A percentile compares a stretch with the other conserved stretches of the same genome.
Evolutionary conservation across 345 rosid species (phyloP).

Genomic region (Xanthoceras sorbifolium): DNA sequence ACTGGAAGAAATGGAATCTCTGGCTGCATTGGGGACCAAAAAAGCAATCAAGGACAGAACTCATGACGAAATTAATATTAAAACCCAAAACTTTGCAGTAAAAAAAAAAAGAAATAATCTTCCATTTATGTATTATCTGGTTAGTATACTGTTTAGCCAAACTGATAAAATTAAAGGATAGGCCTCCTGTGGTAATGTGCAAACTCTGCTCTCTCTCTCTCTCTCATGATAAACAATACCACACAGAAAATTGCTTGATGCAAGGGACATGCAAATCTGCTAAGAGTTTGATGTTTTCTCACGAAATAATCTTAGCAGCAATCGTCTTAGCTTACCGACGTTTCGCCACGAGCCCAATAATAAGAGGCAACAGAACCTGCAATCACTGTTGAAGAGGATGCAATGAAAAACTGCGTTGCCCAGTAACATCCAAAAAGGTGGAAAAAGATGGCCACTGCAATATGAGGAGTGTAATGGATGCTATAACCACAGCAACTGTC

Average conservation of each 20-base stretch:
- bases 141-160: not conserved
- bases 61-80: not conserved
- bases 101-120: not conserved
- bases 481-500: constrained; percentile 91
- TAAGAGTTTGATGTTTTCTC: not conserved
- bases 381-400: constrained; percentile 82
- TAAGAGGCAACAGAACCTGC: constrained; percentile 96
- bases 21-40: constrained; percentile 55
- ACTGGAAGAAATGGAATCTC: constrained; percentile 96
- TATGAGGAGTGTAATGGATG: constrained; percentile 90
- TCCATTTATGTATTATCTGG: not conserved
- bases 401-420: constrained; percentile 92
- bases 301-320: not conserved
- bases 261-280: not conserved
- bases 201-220: too few species aligned
- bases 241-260: too few species aligned
- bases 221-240: not conserved
- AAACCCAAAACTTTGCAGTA: not conserved
- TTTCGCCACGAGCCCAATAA: constrained; percentile 93
- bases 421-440: constrained; percentile 95
- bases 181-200: too few species aligned
- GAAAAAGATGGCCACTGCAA: constrained; percentile 81
- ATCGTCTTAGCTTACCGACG: constrained; percentile 55
- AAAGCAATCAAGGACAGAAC: constrained; percentile 8
- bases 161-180: too few species aligned